Conservation (phyloP, 805 yeast genomes). For the Ogataea paraovalis region DNA sequence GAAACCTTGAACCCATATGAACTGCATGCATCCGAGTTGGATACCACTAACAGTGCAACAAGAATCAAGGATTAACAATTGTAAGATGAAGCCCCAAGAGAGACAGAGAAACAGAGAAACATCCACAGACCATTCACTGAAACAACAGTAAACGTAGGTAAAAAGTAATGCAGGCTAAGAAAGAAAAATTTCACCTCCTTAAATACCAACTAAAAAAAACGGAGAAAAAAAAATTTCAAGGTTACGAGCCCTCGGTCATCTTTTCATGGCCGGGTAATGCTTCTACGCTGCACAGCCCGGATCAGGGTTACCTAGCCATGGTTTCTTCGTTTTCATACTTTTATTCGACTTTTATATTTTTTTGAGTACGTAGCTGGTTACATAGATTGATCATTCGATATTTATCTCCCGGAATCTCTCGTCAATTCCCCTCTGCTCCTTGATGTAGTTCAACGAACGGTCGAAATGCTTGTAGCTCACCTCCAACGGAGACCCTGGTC, state of each 20-base stretch:
- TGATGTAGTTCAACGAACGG: constrained; percentile 68
- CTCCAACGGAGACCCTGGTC: constrained; percentile 17
- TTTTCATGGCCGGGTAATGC: background rate
- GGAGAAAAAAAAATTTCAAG: background rate
- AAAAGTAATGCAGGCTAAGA: background rate
- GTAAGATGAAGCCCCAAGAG: no score
- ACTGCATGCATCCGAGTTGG: background rate
- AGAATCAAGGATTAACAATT: no score
- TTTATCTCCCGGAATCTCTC: constrained; percentile 57
- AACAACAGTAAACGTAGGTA: no score
- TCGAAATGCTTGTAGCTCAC: constrained; percentile 54
- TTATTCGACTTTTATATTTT: no score
- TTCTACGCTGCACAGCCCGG: background rate
- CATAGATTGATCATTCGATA: background rate
- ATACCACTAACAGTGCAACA: background rate
- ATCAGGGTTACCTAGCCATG: background rate
- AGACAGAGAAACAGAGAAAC: no score
- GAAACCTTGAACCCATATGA: background rate
- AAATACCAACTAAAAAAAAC: background rate
- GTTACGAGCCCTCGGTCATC: background rate
- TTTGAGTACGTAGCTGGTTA: background rate
- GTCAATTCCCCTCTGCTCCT: constrained; percentile 64
- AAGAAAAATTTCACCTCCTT: background rate
- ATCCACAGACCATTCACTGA: no score
- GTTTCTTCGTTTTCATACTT: no score